These are phyloP conservation scores for Boletellus deceptivus DNA, from an alignment of 1,284 basidiomycete species.

Conservation along the genomic window DNA sequence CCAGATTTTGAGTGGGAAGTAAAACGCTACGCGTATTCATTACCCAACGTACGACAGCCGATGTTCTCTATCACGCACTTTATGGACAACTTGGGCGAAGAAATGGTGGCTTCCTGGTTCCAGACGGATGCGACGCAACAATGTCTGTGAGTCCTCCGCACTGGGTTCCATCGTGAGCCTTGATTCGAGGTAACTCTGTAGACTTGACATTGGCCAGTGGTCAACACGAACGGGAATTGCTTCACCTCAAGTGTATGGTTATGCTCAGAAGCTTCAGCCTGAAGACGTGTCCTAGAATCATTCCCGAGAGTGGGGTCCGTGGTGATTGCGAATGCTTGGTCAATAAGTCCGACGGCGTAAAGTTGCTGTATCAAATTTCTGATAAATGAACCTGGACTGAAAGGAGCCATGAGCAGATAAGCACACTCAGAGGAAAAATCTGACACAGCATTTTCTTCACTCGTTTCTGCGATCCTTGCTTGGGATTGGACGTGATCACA, in stretches of 20 bases:
- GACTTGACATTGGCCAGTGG: not conserved
- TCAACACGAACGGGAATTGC: not conserved
- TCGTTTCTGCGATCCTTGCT: slow-evolving; percentile 14
- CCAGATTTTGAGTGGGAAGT: slow-evolving; percentile 44
- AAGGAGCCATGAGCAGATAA: slow-evolving; percentile 7
- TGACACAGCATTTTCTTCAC: slow-evolving; percentile 22
- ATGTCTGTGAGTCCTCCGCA: slow-evolving; percentile 46
- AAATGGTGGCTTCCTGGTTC: slow-evolving; percentile 59
- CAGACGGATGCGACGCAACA: slow-evolving; percentile 56
- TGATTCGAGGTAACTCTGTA: slow-evolving; percentile 57
- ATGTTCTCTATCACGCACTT: slow-evolving; percentile 39
- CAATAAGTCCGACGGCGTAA: slow-evolving; percentile 52
- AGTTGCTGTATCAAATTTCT: slow-evolving; percentile 62
- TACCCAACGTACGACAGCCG: not conserved
- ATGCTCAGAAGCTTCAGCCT: slow-evolving; percentile 56
- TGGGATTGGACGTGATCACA: slow-evolving; percentile 45
- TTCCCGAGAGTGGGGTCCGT: slow-evolving; percentile 51
- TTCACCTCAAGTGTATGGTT: slow-evolving; percentile 53
- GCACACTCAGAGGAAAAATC: not conserved
- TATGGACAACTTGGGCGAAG: slow-evolving; percentile 57
- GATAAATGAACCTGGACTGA: slow-evolving; percentile 47
- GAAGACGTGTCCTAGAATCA: slow-evolving; percentile 47
- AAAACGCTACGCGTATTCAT: slow-evolving; percentile 48
- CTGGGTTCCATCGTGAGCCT: slow-evolving; percentile 56
- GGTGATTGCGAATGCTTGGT: slow-evolving; percentile 47